Base-by-base conservation (phyloP, 2,329 filamentous ascomycete species). In the Colletotrichum acutatum region DNA sequence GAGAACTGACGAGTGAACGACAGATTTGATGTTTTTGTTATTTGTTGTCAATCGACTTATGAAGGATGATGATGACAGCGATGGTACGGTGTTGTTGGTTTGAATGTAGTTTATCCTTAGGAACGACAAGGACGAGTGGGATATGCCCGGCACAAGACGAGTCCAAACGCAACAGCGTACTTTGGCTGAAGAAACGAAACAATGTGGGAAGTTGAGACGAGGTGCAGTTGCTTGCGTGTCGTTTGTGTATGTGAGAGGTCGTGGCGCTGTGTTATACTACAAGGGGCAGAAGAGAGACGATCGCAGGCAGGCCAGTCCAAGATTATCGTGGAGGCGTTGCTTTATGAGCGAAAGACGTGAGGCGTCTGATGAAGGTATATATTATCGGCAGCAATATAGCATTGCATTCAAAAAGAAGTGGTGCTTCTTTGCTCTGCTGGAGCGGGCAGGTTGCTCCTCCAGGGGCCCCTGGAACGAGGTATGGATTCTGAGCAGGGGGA, bases 281-380 rank as follows among this genome's bases (percentile, higher is more conserved):
- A 65, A 58, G 53, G 56, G 54, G 57, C 26, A 62, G 53, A 68
- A 60, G 54, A 53, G 70, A 49, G 59, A 52, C 60, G 63, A 74
- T 68, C 22, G 53, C 66, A 49, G 66, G 66, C 37, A 34, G 32
- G 11, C 60, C 66, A 70, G 70, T 46, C 66, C 28, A 72, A 74
- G 34, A 24, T 68, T 68, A 72, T 74, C 74, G 74, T 69, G 70
- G 76, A 66, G 68, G 68, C 67, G 70, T 72, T 65, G 42, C 56
- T 72, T 63, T 69, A 72, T 65, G 66, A 65, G 59, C 62, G 61
- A 68, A 64, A 56, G 68, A 68, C 32, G 65, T 74, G 71, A 72
- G 68, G 71, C 68, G 63, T 71, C 67, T 76, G 71, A 75, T 75
- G 76, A 76, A 74, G 72, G 75, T 74, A 75, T 75, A 73, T 77